Base-by-base conservation (phyloP, 1,139 yeast genomes). In the Eremothecium cymbalariae region DNA sequence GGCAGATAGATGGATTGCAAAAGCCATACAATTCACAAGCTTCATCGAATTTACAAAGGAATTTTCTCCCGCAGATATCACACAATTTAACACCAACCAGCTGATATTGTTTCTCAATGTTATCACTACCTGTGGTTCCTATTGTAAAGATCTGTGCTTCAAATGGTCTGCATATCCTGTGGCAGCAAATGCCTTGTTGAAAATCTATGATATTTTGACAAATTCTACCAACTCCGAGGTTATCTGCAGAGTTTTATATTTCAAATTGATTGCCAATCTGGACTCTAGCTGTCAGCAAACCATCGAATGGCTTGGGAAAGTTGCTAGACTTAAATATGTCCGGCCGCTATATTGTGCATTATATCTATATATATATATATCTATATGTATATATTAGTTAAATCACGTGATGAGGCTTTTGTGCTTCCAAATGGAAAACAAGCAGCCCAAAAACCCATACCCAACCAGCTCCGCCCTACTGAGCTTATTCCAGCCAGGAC, bases 321-420 rank as follows among this genome's bases (percentile, higher is more conserved):
- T 85, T 18, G 96, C 96, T 15, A 73, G 96, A 65, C 86, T 86
- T 95, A 86, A 86, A 65, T 86, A 77, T 55, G 95, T 84, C 25
- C 72, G 95, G 57, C 95, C 95, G 17, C 86, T 94, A 2, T 85
- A 73, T 62, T 68, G 74, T 25, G 50, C 86, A 84, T 59, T 95
- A 85, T 57, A 62, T 80, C 37, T 59, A 53, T 6, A 22, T 53
- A 6, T 53, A 36, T 41, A 9, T 16, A 31, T 31, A 5, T 21
- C n/a, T n/a, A n/a, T n/a, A n/a, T n/a, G n/a, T n/a, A n/a, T n/a
- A n/a, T n/a, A n/a, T n/a, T 29, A 28, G 8, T n/a, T 8, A 19
- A 19, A 19, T 9, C 8, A 19, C 21, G 8, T 19, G 21, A 19
- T 8, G 21, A 19, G 14, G 11, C 14, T n/a, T 12, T 24, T n/a